Conservation (phyloP, 805 yeast species). For the Metschnikowia orientalis region DNA sequence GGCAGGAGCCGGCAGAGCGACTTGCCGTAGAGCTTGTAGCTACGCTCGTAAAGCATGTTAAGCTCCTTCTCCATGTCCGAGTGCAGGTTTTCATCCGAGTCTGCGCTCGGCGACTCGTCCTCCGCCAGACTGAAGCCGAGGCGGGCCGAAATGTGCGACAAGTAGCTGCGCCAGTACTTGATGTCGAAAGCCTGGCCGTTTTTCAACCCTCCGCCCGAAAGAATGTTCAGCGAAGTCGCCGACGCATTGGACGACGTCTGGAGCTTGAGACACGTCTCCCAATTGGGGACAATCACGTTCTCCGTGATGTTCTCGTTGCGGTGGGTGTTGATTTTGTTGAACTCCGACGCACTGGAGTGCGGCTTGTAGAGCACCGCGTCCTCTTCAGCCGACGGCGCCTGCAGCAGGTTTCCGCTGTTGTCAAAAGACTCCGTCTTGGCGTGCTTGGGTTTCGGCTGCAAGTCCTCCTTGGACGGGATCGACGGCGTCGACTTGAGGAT, state of each 20-base stretch:
- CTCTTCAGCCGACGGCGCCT: conserved; percentile 16
- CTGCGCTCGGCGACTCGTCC: neutral
- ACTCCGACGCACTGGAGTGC: conserved; percentile 37
- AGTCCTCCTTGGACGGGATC: conserved; percentile 20
- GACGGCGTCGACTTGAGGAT: conserved; percentile 31
- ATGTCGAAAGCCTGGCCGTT: conserved; percentile 24
- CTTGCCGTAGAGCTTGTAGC: conserved; percentile 37
- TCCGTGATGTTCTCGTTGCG: conserved; percentile 40
- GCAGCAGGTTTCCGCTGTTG: conserved; percentile 8
- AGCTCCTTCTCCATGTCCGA: conserved; percentile 13
- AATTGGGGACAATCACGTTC: conserved; percentile 39
- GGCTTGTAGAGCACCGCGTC: conserved; percentile 45
- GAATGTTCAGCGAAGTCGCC: conserved; percentile 18
- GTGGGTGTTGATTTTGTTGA: conserved; percentile 40
- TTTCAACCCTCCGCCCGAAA: conserved; percentile 21
- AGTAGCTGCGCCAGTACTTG: conserved; percentile 33
- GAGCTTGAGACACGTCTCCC: conserved; percentile 36
- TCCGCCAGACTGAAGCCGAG: conserved; percentile 32
- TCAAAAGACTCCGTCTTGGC: conserved; percentile 10
- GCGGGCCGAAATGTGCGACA: conserved; percentile 30
- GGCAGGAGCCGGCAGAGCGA: conserved; percentile 33
- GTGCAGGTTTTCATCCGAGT: conserved; percentile 1
- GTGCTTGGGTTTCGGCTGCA: conserved; percentile 6
- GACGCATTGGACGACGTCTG: conserved; percentile 18
- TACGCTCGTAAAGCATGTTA: conserved; percentile 27